Conservation (phyloP, 2,329 filamentous ascomycete species). For the Beauveria brongniartii region DNA sequence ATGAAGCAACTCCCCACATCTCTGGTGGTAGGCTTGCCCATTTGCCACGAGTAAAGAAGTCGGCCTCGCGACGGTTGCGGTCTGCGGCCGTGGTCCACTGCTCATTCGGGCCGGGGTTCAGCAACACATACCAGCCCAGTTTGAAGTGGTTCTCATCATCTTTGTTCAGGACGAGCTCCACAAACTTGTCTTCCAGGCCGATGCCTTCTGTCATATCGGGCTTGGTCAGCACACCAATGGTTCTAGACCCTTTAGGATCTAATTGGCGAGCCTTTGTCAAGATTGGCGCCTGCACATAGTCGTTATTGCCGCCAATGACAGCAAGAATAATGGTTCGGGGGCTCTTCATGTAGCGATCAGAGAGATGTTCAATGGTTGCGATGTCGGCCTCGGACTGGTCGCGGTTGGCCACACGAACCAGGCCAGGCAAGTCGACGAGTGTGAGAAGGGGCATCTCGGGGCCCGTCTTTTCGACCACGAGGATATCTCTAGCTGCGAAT, state of each 20-base stretch:
- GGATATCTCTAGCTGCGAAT: constrained; percentile 44
- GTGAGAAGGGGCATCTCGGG: constrained; percentile 52
- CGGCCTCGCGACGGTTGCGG: constrained; percentile 33
- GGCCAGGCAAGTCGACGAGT: constrained; percentile 52
- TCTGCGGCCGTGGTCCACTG: constrained; percentile 35
- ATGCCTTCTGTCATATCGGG: constrained; percentile 45
- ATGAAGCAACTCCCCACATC: constrained; percentile 38
- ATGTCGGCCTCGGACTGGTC: constrained; percentile 46
- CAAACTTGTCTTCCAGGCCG: constrained; percentile 45
- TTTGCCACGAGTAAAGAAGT: constrained; percentile 42
- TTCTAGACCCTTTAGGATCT: constrained; percentile 39
- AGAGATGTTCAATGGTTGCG: constrained; percentile 42
- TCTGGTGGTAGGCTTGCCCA: constrained; percentile 39
- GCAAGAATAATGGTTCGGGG: constrained; percentile 47
- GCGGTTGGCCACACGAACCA: constrained; percentile 45
- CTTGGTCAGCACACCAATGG: constrained; percentile 45
- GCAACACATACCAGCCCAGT: constrained; percentile 43
- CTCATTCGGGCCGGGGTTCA: constrained; percentile 41
- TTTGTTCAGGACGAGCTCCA: constrained; percentile 43
- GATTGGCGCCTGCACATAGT: constrained; percentile 45
- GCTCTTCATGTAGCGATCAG: constrained; percentile 48
- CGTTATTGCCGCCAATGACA: constrained; percentile 47
- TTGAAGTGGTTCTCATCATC: constrained; percentile 42
- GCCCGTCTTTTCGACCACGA: constrained; percentile 51
- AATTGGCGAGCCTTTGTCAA: constrained; percentile 42